Evolutionary conservation across 2,329 filamentous ascomycete species (phyloP).

Genomic region (Pseudocercospora fuligena): DNA sequence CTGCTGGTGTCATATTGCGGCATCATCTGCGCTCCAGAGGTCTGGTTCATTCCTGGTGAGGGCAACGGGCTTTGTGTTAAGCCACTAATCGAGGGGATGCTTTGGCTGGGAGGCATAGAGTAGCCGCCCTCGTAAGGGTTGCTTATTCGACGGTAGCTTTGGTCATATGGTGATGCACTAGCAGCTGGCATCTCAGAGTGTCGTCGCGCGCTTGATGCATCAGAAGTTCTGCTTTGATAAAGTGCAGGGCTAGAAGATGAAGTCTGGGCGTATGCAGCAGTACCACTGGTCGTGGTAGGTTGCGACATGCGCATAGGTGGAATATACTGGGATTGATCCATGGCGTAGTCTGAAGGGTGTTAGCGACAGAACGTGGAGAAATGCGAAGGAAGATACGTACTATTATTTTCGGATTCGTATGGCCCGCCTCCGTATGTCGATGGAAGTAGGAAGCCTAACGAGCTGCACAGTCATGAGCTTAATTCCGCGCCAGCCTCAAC

Average conservation of each 20-base stretch:
- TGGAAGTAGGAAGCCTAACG: slow-evolving; percentile 43
- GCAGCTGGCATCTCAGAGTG: slow-evolving; percentile 35
- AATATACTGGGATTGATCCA: slow-evolving; percentile 40
- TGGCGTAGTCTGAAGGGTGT: slow-evolving; percentile 34
- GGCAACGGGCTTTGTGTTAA: slow-evolving; percentile 41
- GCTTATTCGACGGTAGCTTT: slow-evolving; percentile 36
- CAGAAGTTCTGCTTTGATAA: slow-evolving; percentile 35
- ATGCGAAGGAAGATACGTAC: slow-evolving; percentile 32
- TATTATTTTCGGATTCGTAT: slow-evolving; percentile 38
- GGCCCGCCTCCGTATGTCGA: slow-evolving; percentile 40
- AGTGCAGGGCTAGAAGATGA: slow-evolving; percentile 39
- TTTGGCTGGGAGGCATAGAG: slow-evolving; percentile 35
- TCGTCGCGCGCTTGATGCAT: slow-evolving; percentile 27
- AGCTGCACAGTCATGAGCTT: slow-evolving; percentile 35
- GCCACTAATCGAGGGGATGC: slow-evolving; percentile 41
- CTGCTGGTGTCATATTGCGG: slow-evolving; percentile 33
- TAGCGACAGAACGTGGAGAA: slow-evolving; percentile 13
- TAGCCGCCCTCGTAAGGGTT: slow-evolving; percentile 39
- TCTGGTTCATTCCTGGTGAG: slow-evolving; percentile 36
- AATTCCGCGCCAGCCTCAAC: slow-evolving; percentile 7
- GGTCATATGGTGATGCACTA: slow-evolving; percentile 31
- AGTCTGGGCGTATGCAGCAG: slow-evolving; percentile 35
- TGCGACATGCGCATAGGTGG: slow-evolving; percentile 41
- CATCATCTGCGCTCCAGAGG: slow-evolving; percentile 26
- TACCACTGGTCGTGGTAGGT: slow-evolving; percentile 32